Evolutionary conservation across 805 yeast genomes (phyloP), one percentile per base, ranked within the genome.

Genomic region (Ogataea henricii): DNA sequence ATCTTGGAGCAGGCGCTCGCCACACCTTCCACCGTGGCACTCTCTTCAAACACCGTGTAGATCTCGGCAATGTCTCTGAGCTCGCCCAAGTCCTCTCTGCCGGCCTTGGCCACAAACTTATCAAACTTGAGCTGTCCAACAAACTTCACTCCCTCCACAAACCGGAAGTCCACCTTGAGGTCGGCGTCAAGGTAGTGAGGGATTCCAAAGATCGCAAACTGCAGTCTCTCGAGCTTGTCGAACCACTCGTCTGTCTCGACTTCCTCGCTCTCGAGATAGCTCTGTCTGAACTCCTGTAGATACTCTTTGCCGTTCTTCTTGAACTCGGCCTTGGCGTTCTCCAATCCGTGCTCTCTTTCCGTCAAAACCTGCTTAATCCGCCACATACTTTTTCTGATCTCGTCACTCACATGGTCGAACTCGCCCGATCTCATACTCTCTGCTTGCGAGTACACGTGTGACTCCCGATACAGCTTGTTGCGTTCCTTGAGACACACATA

Each of bases 361-460:
- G 89, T 81, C 38, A 92, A 73, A 3, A 89, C 96, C 64, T 86
- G 92, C 64, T 89, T 85, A 59, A 92, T 88, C 57, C 88, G 77
- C 81, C 82, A 75, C 89, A 87, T 83, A 1, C 90, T 78, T 27
- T 74, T 71, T 55, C 81, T 73, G 35, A 86, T 71, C 45, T 70
- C 69, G 9, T 74, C 77, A 27, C 72, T 63, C 29, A 64, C 40
- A 2, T 39, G 46, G 16, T 49, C 53, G 27, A 58, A 51, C 26
- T 60, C 65, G 14, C 48, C 40, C 5, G 56, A 26, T 21, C 54
- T 54, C 32, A 59, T 52, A 49, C 64, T 63, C 18, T 59, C 62
- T 43, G 71, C 65, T 55, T 73, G 73, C 9, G 74, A 48, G 78
- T 76, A 55, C 21, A 88, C 73, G 53, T 85, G 82, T 46, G 74